phyloP scores from a whole-genome alignment of 2,329 filamentous ascomycete species.

The Macrophomina phaseolina region DNA sequence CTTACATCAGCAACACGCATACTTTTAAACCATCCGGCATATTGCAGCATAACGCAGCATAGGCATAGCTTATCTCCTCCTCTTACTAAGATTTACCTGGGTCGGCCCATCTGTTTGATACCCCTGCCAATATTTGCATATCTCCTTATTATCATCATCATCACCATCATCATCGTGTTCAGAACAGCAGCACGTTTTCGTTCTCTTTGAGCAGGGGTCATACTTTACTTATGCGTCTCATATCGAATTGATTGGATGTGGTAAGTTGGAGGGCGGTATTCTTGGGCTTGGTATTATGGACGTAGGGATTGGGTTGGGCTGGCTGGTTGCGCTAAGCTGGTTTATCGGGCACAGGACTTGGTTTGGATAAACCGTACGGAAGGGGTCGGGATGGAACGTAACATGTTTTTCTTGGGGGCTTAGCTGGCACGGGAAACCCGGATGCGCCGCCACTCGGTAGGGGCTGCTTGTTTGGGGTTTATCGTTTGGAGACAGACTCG shows the following conservation, averaged over 20 bases:
- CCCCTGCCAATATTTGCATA: conserved; percentile 10
- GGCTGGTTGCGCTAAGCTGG: background rate
- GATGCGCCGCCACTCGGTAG: no score
- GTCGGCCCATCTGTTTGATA: conserved; percentile 26
- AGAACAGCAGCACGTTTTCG: background rate
- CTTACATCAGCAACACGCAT: background rate
- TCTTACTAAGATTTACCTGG: conserved; percentile 15
- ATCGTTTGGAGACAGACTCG: background rate
- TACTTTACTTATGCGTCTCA: background rate
- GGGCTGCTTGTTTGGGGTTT: background rate
- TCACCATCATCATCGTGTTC: background rate
- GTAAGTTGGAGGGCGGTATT: background rate
- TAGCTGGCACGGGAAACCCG: background rate
- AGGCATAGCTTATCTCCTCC: background rate
- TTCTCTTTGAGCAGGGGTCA: conserved; percentile 15
- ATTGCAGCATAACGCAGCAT: conserved; percentile 7
- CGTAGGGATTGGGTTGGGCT: background rate
- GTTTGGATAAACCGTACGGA: background rate
- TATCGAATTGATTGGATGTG: background rate
- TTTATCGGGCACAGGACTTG: background rate
- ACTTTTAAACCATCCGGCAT: conserved; percentile 1
- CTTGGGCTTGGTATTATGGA: background rate
- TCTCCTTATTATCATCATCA: background rate
- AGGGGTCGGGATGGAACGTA: background rate
- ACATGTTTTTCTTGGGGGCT: background rate